Evolutionary conservation across 768 basidiomycete genomes (phyloP), one percentile per base, ranked within the genome.

Genomic region (Lactifluus rugatus): DNA sequence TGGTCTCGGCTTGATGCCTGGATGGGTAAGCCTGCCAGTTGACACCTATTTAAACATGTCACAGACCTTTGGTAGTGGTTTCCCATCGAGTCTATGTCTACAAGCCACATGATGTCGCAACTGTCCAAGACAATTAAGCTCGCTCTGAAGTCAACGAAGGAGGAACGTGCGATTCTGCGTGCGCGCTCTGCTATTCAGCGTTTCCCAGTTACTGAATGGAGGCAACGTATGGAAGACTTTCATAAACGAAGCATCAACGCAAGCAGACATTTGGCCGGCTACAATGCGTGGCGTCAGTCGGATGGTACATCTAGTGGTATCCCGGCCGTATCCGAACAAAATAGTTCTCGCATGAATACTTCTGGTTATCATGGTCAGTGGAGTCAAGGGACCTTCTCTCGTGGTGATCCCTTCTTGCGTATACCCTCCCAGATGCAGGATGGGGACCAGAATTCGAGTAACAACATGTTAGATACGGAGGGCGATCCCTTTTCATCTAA

Each of bases 191-290:
- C 93, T 17, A 80, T 95, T 3, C 93, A 95, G 67, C 89, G 93
- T 66, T 96, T 96, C 87, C 93, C 93, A 4, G 93, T 96, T 55
- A 87, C 95, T 26, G 93, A 96, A 74, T 96, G 93, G 93, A 88
- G 93, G 67, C 93, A 95, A 69, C 83, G 89, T 48, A 89, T 85
- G 78, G 93, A 96, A 73, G 93, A 95, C 70, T 90, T 95, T 78
- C 93, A 96, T 69, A 81, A 80, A 60, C 85, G 93, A 59, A 88
- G 85, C 66, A 93, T 96, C 68, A 71, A 69, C 23, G 74, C 75
- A 4, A 93, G 87, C 67, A 85, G 93, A 52, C 70, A 72, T 25
- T 25, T 81, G 2, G 90, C 93, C 21, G 87, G 82, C 8, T 57
- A 74, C 1, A 80, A 89, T 58, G 90, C 92, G 0, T 94, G 87